Conservation (phyloP, 768 basidiomycete species). For the Leccinum subtestaceum region DNA sequence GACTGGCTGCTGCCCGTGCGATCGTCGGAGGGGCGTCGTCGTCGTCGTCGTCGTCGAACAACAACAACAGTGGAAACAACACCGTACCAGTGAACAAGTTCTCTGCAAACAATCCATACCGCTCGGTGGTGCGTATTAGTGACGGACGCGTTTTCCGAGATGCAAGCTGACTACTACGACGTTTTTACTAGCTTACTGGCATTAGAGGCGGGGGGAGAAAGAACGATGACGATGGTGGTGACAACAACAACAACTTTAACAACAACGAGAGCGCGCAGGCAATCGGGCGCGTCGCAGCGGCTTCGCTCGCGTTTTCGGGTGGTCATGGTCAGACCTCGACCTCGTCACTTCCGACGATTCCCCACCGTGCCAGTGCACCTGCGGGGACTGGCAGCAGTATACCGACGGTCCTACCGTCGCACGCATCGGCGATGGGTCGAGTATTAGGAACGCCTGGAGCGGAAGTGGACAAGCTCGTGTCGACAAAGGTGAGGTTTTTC, state of each 20-base stretch:
- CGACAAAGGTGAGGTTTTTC: slow-evolving; percentile 22
- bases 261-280: background rate
- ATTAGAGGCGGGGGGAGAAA: background rate
- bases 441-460: slow-evolving; percentile 8
- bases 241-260: background rate
- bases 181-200: background rate
- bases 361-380: too few species aligned
- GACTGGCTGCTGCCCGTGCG: slow-evolving; percentile 9
- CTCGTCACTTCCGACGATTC: background rate
- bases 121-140: slow-evolving; percentile 27
- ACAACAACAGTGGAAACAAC: too few species aligned
- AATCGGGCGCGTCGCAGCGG: slow-evolving; percentile 56
- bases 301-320: slow-evolving; percentile 44
- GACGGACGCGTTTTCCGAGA: too few species aligned
- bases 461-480: slow-evolving; percentile 28
- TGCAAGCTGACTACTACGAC: too few species aligned
- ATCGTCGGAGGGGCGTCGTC: background rate
- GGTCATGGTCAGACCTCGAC: background rate
- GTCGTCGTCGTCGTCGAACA: too few species aligned
- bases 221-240: background rate
- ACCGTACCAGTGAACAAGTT: slow-evolving; percentile 16
- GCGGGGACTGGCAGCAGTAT: background rate
- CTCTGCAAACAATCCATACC: slow-evolving; percentile 29
- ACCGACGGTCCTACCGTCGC: too few species aligned
- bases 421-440: too few species aligned